A percentile compares a stretch with the other conserved stretches of the same genome.
These are phyloP conservation scores for Stachybotrys chartarum DNA, from an alignment of 2,329 filamentous ascomycete genomes.

Conservation along the genomic window DNA sequence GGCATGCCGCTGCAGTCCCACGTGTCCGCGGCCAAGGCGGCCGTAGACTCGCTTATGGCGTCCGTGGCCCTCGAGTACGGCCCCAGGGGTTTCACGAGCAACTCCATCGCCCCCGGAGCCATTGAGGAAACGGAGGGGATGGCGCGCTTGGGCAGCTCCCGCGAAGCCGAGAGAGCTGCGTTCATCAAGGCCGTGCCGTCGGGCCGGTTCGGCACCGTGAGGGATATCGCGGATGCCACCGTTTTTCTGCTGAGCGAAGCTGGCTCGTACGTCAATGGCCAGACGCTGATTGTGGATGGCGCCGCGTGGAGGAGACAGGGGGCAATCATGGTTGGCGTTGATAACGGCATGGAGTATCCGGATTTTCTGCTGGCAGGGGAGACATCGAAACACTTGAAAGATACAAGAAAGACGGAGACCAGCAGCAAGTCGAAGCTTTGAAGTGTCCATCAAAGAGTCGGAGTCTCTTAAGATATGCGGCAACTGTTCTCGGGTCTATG, in stretches of 20 bases:
- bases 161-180: slow-evolving; percentile 21
- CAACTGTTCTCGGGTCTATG: too few relatives aligned
- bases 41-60: slow-evolving; percentile 76
- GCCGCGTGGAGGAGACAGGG: slow-evolving; percentile 48
- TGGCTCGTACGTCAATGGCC: slow-evolving; percentile 80
- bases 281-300: slow-evolving; percentile 68
- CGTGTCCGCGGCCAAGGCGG: slow-evolving; percentile 86
- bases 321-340: slow-evolving; percentile 37
- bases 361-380: slow-evolving; percentile 33
- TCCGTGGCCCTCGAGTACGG: slow-evolving; percentile 84
- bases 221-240: slow-evolving; percentile 88
- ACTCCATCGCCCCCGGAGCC: slow-evolving; percentile 81
- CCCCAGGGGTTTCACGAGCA: slow-evolving; percentile 77
- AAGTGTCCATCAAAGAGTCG: not conserved
- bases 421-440: not conserved
- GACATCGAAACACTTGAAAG: slow-evolving; percentile 25
- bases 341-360: slow-evolving; percentile 43
- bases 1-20: slow-evolving; percentile 82
- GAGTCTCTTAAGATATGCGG: too few relatives aligned
- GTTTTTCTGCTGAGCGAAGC: slow-evolving; percentile 83
- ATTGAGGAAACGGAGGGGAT: slow-evolving; percentile 82
- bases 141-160: slow-evolving; percentile 47
- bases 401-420: slow-evolving; percentile 19
- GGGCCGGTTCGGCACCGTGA: slow-evolving; percentile 70
- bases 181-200: slow-evolving; percentile 52